These are phyloP conservation scores for Cryptococcus neoformans DNA, from an alignment of 1,284 basidiomycete genomes.

Conservation along the genomic window DNA sequence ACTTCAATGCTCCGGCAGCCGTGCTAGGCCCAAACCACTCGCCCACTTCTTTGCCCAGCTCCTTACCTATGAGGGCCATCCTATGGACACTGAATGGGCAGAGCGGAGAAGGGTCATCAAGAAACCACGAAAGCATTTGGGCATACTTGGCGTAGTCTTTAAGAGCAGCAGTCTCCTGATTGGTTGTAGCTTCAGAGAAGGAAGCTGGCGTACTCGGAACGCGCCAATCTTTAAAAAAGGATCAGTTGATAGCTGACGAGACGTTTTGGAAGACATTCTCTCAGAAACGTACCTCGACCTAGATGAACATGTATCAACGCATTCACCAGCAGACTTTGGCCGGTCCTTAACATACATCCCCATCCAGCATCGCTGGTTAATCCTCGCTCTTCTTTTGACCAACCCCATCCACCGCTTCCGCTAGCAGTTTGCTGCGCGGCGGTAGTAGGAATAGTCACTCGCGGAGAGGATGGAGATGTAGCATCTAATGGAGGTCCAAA, in stretches of 20 bases:
- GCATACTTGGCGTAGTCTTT: conserved; percentile 61
- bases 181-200: too few species aligned
- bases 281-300: conserved; percentile 65
- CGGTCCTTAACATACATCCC: conserved; percentile 95
- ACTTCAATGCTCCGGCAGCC: conserved; percentile 93
- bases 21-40: conserved; percentile 99
- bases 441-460: background rate
- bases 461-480: conserved; percentile 17
- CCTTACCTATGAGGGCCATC: conserved; percentile 92
- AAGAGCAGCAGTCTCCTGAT: background rate
- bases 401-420: conserved; percentile 25
- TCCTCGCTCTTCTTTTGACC: conserved; percentile 61
- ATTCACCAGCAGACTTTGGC: conserved; percentile 89
- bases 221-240: conserved; percentile 57
- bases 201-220: conserved; percentile 47
- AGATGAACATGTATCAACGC: conserved; percentile 78
- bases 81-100: conserved; percentile 94
- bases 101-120: conserved; percentile 83
- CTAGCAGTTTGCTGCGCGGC: background rate
- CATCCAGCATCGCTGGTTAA: conserved; percentile 94
- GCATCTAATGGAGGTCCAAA: conserved; percentile 55
- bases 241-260: background rate
- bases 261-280: background rate
- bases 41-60: conserved; percentile 91
- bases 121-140: conserved; percentile 87